Evolutionary conservation across 306 rosid species (phyloP), one percentile per base, ranked within the genome.

Genomic region (Trifolium subterraneum): DNA sequence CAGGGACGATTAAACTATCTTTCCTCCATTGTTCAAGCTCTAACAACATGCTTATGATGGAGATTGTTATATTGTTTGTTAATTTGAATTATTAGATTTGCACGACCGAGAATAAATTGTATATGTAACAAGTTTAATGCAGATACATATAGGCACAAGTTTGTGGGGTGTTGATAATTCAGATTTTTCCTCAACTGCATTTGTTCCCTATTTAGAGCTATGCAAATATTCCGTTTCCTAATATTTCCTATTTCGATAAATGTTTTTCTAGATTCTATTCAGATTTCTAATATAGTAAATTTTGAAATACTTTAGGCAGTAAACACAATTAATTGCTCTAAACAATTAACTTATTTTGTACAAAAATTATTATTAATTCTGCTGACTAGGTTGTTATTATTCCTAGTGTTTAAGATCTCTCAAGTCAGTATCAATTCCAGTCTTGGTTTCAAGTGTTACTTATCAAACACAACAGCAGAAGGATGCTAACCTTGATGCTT

Each of bases 401-500:
- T 16, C n/a, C 59, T 38, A 64, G 69, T 38, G 31, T 19, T 47
- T 60, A n/a, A 31, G 42, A 60, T 15, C 42, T 35, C 29, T 10
- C 27, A 35, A n/a, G 15, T 62, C 47, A 29, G 33, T 61, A 33
- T 61, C 67, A 31, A n/a, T 61, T 61, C 4, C 44, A n/a, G 18
- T 29, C 10, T 60, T 15, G 39, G 14, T 59, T 29, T 25, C 41
- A 38, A 29, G 33, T 29, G 19, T 15, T 68, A 29, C 44, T 44
- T 64, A 56, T 39, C 61, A 58, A 81, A 50, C 39, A 54, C 45
- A 73, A 73, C 42, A 70, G 51, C 42, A 23, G 56, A 75, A 78
- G 81, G 62, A 72, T 74, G 72, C 74, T 79, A 75, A 91, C 98
- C 94, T 88, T 93, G 97, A 78, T 82, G 96, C 80, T 86, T 91